Percentiles rank a stretch among this genome's conserved stretches.
Conservation (phyloP, 108 stramenopile genomes). For the Conticribra weissflogii region DNA sequence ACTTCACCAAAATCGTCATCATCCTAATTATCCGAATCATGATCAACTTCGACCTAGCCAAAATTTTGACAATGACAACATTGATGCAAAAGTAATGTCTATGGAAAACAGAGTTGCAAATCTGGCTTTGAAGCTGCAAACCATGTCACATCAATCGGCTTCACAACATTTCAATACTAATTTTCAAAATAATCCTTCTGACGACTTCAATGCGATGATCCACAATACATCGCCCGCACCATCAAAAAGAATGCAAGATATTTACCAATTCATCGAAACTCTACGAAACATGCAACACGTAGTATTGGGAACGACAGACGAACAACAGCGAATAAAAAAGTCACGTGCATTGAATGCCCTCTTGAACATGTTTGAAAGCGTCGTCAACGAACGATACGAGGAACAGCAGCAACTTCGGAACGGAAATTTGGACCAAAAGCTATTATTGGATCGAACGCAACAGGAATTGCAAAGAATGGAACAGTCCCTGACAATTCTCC, state of each 20-base stretch:
- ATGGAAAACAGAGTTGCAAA: too few species aligned
- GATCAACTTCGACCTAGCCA: too few species aligned
- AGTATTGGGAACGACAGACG: slow-evolving; percentile 32
- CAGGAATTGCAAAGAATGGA: slow-evolving; percentile 6
- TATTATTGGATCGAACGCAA: neutral
- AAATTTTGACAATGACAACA: too few species aligned
- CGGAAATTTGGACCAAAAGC: neutral
- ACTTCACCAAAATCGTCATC: too few species aligned
- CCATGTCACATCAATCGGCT: neutral
- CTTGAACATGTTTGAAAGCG: slow-evolving; percentile 44
- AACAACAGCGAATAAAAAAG: slow-evolving; percentile 41
- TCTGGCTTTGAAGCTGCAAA: slow-evolving; percentile 20
- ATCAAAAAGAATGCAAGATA: slow-evolving; percentile 20
- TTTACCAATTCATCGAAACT: slow-evolving; percentile 41
- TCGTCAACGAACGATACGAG: slow-evolving; percentile 19
- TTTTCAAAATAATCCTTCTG: too few species aligned
- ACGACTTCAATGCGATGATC: too few species aligned
- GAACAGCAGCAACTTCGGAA: neutral
- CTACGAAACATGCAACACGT: slow-evolving; percentile 42
- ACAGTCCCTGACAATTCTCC: slow-evolving; percentile 6
- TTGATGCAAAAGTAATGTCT: too few species aligned
- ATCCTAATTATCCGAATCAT: too few species aligned
- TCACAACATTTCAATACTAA: neutral
- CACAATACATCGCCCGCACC: too few species aligned
- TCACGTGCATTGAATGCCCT: slow-evolving; percentile 44